Evolutionary conservation across 139 green algal species (phyloP), one percentile per base, ranked within the genome.

Genomic region (Zygnema circumcarinatum): DNA sequence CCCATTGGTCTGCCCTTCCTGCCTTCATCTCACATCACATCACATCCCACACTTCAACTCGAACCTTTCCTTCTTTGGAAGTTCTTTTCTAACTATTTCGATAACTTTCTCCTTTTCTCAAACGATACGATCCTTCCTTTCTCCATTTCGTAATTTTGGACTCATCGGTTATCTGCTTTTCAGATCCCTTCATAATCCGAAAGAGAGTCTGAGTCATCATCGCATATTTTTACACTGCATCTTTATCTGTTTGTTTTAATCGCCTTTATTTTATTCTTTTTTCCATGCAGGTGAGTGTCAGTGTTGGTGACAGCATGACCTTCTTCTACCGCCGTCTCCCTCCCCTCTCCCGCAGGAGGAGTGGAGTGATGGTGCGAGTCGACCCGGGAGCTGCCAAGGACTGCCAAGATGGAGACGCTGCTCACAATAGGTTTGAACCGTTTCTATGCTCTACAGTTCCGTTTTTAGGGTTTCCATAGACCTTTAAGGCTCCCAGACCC

Each of bases 261-360:
- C 29, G 25, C 29, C 54, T 72, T 72, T 72, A 25, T 72, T 29
- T 29, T 72, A 25, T 72, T 29, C 54, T 72, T 29, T 72, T 29
- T 72, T 72, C 69, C 25, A 7, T 79, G 21, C 79, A 86, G 80
- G 80, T 86, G 40, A 86, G 80, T 35, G 80, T 86, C 39, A 86
- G 80, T 42, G 33, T 86, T 39, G 80, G 80, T 3, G 54, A 86
- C 31, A 86, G 42, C 20, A 86, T 86, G 80, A 86, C 32, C 29
- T 86, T 86, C 80, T 86, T 86, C 54, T 86, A 72, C 33, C 80
- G 80, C 3, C 54, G 42, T 29, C 54, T 86, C 22, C 80, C 80
- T 86, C 80, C 80, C 21, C 80, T 86, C 32, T 40, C 42, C 54
- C 80, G 80, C 31, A 68, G 80, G 39, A 39, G 54, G 32, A 81